These are phyloP conservation scores for Epicoccum nigrum DNA, from an alignment of 2,329 filamentous ascomycete species.

Conservation along the genomic window DNA sequence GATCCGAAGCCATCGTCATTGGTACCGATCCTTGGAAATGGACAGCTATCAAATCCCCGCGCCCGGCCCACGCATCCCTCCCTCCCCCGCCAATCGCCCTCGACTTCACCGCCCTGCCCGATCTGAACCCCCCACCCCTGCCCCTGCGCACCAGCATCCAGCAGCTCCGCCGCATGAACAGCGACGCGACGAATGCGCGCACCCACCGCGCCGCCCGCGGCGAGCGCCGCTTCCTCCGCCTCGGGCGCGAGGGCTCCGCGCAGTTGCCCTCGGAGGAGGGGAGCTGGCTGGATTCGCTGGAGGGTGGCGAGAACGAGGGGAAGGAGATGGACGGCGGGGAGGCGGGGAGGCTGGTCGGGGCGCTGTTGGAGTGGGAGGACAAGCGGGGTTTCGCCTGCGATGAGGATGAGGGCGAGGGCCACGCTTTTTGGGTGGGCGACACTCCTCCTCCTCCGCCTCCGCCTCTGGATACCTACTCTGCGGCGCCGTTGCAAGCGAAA, in stretches of 20 bases:
- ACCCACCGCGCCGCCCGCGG: conserved; percentile 31
- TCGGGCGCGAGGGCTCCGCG: conserved; percentile 48
- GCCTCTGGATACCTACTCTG: too few relatives aligned
- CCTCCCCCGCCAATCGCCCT: conserved; percentile 21
- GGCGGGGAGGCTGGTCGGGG: conserved; percentile 27
- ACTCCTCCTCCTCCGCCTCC: too few relatives aligned
- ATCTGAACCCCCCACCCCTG: conserved; percentile 35
- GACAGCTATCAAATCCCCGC: conserved; percentile 25
- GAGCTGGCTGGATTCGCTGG: conserved; percentile 38
- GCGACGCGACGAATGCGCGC: conserved; percentile 38
- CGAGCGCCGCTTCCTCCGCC: conserved; percentile 47
- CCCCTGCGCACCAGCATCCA: conserved; percentile 49
- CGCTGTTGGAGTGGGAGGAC: conserved; percentile 26
- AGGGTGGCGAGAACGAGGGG: conserved; percentile 18
- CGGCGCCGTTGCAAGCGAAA: background rate
- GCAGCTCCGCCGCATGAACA: conserved; percentile 53
- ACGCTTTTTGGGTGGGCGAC: too few relatives aligned
- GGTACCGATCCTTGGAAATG: conserved; percentile 26
- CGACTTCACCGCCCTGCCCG: conserved; percentile 33
- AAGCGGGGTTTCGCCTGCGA: too few relatives aligned
- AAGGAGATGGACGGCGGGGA: conserved; percentile 29
- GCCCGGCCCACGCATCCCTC: conserved; percentile 28
- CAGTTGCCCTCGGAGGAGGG: conserved; percentile 36
- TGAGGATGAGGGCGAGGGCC: conserved; percentile 16
- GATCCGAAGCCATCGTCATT: conserved; percentile 45